These are phyloP conservation scores for Pholiota conissans DNA, from an alignment of 768 basidiomycete species.

Conservation along the genomic window DNA sequence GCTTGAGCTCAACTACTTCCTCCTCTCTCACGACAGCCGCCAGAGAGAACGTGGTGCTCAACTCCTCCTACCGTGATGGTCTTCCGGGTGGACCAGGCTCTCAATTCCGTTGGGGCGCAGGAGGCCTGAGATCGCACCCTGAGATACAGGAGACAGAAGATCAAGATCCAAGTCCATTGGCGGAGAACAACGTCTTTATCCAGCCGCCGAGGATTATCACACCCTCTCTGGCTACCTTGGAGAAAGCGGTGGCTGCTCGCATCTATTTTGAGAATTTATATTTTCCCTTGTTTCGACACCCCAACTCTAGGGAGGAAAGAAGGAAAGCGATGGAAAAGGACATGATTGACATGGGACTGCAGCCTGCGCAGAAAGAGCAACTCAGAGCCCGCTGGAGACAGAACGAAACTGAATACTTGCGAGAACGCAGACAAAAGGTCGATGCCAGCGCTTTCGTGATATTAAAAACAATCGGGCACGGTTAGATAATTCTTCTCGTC, in stretches of 20 bases:
- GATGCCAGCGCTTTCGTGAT: slow-evolving; percentile 84
- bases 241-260: slow-evolving; percentile 89
- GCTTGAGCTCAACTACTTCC: slow-evolving; percentile 66
- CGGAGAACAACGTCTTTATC: slow-evolving; percentile 29
- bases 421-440: slow-evolving; percentile 81
- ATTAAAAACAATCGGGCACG: slow-evolving; percentile 94
- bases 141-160: slow-evolving; percentile 65
- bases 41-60: slow-evolving; percentile 59
- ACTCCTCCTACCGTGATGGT: slow-evolving; percentile 43
- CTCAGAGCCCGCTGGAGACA: slow-evolving; percentile 76
- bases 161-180: slow-evolving; percentile 29
- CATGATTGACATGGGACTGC: slow-evolving; percentile 72
- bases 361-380: slow-evolving; percentile 66
- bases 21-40: slow-evolving; percentile 78
- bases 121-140: slow-evolving; percentile 61
- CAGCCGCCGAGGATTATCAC: slow-evolving; percentile 57
- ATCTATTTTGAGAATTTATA: slow-evolving; percentile 95
- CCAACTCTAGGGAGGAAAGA: slow-evolving; percentile 84
- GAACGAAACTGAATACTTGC: slow-evolving; percentile 89
- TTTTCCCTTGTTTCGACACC: slow-evolving; percentile 82
- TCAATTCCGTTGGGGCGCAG: slow-evolving; percentile 56
- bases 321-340: slow-evolving; percentile 86
- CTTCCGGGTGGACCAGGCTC: slow-evolving; percentile 60
- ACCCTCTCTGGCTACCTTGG: slow-evolving; percentile 88
- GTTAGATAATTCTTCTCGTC: slow-evolving; percentile 39